phyloP scores from a whole-genome alignment of 441 rosid species.

The Omphalea diandra region DNA sequence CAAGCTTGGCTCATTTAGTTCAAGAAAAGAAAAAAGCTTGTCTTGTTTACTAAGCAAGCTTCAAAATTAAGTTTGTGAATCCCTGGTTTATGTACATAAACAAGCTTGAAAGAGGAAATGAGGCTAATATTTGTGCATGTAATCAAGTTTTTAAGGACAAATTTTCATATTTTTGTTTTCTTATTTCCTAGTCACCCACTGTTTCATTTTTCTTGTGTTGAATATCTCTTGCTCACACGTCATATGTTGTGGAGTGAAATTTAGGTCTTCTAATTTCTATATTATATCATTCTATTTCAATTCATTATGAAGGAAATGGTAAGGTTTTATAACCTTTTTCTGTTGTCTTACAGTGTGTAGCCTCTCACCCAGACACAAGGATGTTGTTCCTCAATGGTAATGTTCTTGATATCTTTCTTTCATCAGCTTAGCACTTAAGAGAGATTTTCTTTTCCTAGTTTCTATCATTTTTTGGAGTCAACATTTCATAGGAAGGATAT shows the following conservation, averaged over 20 bases:
- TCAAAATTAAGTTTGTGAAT: too few species aligned
- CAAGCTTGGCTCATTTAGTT: too few species aligned
- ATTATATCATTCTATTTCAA: background rate
- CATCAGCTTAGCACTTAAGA: constrained; percentile 2
- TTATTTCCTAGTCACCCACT: background rate
- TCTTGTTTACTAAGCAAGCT: too few species aligned
- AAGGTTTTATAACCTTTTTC: constrained; percentile 15
- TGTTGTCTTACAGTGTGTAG: constrained; percentile 74
- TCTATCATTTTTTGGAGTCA: background rate
- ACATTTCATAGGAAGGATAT: background rate
- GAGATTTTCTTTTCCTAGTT: background rate
- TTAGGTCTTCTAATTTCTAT: background rate
- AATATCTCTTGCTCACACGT: background rate
- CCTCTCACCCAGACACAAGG: constrained; percentile 97
- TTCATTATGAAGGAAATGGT: constrained; percentile 17
- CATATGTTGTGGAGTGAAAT: background rate
- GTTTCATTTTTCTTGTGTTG: constrained; percentile 3
- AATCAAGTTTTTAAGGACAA: background rate
- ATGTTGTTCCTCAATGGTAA: constrained; percentile 97
- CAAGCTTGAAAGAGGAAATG: too few species aligned
- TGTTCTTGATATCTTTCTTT: constrained; percentile 21
- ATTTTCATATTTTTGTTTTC: background rate
- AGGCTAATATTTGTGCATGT: background rate
- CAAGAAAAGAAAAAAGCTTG: too few species aligned
- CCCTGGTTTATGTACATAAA: too few species aligned